These are phyloP conservation scores for Amanita inopinata DNA, from an alignment of 768 basidiomycete species.

Conservation along the genomic window DNA sequence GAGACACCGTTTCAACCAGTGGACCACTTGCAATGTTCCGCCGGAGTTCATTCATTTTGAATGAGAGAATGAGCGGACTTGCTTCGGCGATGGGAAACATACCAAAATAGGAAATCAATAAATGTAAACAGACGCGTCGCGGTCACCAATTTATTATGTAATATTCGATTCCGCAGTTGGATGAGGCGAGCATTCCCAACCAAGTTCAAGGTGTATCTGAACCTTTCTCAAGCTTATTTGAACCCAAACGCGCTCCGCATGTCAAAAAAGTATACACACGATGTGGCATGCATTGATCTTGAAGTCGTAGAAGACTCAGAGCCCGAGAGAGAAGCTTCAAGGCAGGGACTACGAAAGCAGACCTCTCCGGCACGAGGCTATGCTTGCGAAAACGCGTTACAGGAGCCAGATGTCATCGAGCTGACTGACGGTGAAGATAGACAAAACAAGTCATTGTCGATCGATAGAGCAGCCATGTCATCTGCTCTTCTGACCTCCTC, in stretches of 20 bases:
- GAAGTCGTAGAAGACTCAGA: conserved; percentile 63
- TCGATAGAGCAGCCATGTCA: too few relatives aligned
- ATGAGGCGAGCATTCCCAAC: too few relatives aligned
- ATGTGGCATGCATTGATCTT: conserved; percentile 5
- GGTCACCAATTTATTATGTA: conserved; percentile 1
- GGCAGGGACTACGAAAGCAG: conserved; percentile 14
- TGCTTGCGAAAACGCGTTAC: conserved; percentile 18
- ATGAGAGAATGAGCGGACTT: not conserved
- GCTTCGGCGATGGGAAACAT: not conserved
- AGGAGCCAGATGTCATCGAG: conserved; percentile 11
- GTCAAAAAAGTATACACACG: not conserved
- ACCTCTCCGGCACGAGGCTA: not conserved
- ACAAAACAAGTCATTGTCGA: too few relatives aligned
- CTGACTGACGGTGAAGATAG: conserved; percentile 13
- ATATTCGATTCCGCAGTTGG: too few relatives aligned
- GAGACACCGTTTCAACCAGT: conserved; percentile 4
- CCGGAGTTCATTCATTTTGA: not conserved
- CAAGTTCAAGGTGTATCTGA: too few relatives aligned
- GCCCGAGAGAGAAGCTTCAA: conserved; percentile 46
- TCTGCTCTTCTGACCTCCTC: too few relatives aligned
- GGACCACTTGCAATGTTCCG: not conserved
- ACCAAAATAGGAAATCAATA: conserved; percentile 1
- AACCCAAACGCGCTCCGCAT: too few relatives aligned
- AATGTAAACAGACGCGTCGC: conserved; percentile 9
- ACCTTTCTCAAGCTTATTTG: too few relatives aligned